Evolutionary conservation across 257 asterid genomes (phyloP).

Genomic region (Penstemon davidsonii): DNA sequence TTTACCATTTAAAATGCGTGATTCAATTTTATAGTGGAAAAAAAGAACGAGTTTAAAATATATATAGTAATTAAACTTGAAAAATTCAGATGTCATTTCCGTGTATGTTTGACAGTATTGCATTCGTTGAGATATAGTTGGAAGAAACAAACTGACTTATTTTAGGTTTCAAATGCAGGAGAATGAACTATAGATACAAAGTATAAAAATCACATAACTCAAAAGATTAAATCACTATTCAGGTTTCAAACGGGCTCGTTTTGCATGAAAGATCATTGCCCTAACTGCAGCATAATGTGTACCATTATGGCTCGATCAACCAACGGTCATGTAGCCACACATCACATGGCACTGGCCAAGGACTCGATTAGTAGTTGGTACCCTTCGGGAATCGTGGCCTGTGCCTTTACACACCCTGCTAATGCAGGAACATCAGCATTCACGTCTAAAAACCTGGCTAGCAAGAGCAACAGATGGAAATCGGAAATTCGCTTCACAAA

Average conservation of each 20-base stretch:
- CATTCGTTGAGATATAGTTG: neutral
- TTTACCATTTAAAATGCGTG: too few species aligned
- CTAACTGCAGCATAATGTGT: neutral
- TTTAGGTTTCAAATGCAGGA: constrained; percentile 9
- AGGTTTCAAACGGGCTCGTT: neutral
- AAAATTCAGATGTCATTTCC: too few species aligned
- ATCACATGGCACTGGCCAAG: constrained; percentile 59
- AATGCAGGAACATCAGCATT: constrained; percentile 83
- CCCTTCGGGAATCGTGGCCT: constrained; percentile 78
- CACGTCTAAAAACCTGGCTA: constrained; percentile 70
- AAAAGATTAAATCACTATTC: constrained; percentile 13
- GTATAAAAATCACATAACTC: constrained; percentile 28
- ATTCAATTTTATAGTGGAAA: too few species aligned
- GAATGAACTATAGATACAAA: constrained; percentile 20
- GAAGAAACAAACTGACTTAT: neutral
- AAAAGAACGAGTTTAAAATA: too few species aligned
- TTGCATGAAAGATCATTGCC: constrained; percentile 6
- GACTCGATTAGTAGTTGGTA: constrained; percentile 88
- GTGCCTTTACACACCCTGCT: constrained; percentile 66
- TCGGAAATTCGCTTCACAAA: constrained; percentile 86
- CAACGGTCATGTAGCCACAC: neutral
- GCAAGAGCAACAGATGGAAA: constrained; percentile 78
- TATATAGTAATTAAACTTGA: too few species aligned
- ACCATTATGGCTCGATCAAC: neutral
- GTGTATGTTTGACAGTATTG: too few species aligned